A percentile compares a stretch with the other conserved stretches of the same genome.
Evolutionary conservation across 768 basidiomycete species (phyloP).

Genomic region (Scleroderma citrinum): DNA sequence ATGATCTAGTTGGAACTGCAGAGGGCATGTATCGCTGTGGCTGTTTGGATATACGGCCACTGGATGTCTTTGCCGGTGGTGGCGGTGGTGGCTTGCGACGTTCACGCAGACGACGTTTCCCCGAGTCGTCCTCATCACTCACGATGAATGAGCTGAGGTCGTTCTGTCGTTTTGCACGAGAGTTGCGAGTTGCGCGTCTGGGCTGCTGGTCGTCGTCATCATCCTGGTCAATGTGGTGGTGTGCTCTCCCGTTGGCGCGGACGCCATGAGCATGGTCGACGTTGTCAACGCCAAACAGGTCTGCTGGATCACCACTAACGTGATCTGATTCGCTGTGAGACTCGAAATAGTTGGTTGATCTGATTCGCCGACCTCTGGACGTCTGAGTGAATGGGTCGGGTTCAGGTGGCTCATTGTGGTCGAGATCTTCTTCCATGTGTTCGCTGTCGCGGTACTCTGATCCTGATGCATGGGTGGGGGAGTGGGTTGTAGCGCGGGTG

Average conservation of each 20-base stretch:
- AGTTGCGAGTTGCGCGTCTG: conserved; percentile 11
- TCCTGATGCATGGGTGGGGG: conserved; percentile 21
- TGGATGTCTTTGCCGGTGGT: conserved; percentile 13
- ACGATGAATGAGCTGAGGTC: conserved; percentile 34
- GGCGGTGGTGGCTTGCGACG: conserved; percentile 29
- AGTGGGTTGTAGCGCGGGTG: conserved; percentile 13
- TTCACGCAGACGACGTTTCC: conserved; percentile 32
- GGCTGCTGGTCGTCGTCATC: conserved; percentile 26
- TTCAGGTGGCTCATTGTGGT: conserved; percentile 1
- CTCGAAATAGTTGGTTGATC: conserved; percentile 39
- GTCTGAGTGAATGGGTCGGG: conserved; percentile 20
- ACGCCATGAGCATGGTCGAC: not conserved
- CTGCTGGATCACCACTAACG: conserved; percentile 21
- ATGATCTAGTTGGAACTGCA: conserved; percentile 1
- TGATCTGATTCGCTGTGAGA: conserved; percentile 34
- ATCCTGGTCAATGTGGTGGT: conserved; percentile 25
- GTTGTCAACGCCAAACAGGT: conserved; percentile 1
- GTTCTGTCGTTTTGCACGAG: conserved; percentile 7
- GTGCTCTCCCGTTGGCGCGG: conserved; percentile 16
- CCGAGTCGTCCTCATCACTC: conserved; percentile 38
- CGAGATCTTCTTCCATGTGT: conserved; percentile 22
- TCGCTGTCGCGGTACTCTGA: conserved; percentile 31
- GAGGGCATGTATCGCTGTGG: conserved; percentile 7
- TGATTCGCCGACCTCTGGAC: conserved; percentile 36
- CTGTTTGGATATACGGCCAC: conserved; percentile 22